These are phyloP conservation scores for Plantago coronopus DNA, from an alignment of 305 asterid species.

Conservation along the genomic window DNA sequence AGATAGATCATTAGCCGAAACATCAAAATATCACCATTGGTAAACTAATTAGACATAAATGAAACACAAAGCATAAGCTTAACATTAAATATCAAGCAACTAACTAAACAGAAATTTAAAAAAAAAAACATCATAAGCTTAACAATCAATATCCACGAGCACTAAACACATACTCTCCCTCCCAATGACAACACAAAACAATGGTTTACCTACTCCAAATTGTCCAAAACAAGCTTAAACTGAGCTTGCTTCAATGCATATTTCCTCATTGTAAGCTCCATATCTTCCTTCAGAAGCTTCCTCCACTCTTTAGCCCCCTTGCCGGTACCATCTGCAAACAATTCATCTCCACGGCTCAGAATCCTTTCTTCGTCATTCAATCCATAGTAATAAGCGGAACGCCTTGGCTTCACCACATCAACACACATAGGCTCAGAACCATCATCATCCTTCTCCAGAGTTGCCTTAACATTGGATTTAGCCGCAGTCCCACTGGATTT, in stretches of 20 bases:
- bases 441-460: neutral
- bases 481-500: too few relatives aligned
- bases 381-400: constrained; percentile 2
- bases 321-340: constrained; percentile 26
- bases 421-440: constrained; percentile 18
- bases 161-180: too few relatives aligned
- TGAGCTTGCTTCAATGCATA: constrained; percentile 35
- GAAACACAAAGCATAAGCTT: too few relatives aligned
- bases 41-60: too few relatives aligned
- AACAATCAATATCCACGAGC: too few relatives aligned
- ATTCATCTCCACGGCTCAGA: constrained; percentile 24
- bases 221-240: constrained; percentile 33
- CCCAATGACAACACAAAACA: too few relatives aligned
- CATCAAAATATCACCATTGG: too few relatives aligned
- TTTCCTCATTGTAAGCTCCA: constrained; percentile 24
- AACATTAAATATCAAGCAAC: too few relatives aligned
- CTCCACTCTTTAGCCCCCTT: constrained; percentile 38
- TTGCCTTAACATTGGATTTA: neutral
- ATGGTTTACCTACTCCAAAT: constrained; percentile 18
- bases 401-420: neutral
- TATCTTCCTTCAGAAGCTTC: constrained; percentile 30
- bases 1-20: too few relatives aligned
- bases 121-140: too few relatives aligned
- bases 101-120: too few relatives aligned
- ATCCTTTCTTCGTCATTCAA: constrained; percentile 31